Evolutionary conservation across 2,329 filamentous ascomycete species (phyloP).

Genomic region (Diaporthe capsici): DNA sequence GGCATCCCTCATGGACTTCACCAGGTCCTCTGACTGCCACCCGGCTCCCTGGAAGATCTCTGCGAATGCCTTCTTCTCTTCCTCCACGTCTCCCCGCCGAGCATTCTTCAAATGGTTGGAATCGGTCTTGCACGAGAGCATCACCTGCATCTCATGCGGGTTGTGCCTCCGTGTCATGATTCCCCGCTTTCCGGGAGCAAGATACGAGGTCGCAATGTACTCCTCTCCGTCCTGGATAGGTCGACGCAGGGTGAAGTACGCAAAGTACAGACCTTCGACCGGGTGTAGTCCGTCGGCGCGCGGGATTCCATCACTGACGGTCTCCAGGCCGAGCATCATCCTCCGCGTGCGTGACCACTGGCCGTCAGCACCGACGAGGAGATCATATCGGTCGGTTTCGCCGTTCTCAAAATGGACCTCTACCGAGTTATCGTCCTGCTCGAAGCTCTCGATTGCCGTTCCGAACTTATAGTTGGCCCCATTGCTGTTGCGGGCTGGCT

Average conservation of each 20-base stretch:
- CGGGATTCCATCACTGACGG: slow-evolving; percentile 1
- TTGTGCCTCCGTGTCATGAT: slow-evolving; percentile 55
- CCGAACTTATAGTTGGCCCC: slow-evolving; percentile 48
- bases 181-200: slow-evolving; percentile 50
- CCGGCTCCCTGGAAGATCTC: slow-evolving; percentile 52
- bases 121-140: slow-evolving; percentile 20
- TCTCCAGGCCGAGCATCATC: slow-evolving; percentile 53
- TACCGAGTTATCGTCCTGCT: slow-evolving; percentile 47
- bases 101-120: not conserved
- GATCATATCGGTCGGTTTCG: slow-evolving; percentile 58
- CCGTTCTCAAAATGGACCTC: slow-evolving; percentile 59
- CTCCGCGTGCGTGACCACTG: slow-evolving; percentile 62
- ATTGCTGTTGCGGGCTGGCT: slow-evolving; percentile 46
- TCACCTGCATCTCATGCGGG: slow-evolving; percentile 24
- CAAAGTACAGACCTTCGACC: slow-evolving; percentile 44
- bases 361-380: slow-evolving; percentile 69
- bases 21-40: slow-evolving; percentile 53
- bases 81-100: slow-evolving; percentile 37
- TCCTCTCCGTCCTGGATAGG: slow-evolving; percentile 13
- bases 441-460: slow-evolving; percentile 46
- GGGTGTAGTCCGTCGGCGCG: slow-evolving; percentile 45
- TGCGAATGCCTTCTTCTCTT: slow-evolving; percentile 48
- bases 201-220: slow-evolving; percentile 44
- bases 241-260: slow-evolving; percentile 38
- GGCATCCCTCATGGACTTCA: slow-evolving; percentile 54